These are phyloP conservation scores for Sarocladium kiliense DNA, from an alignment of 2,329 filamentous ascomycete species.

Conservation along the genomic window DNA sequence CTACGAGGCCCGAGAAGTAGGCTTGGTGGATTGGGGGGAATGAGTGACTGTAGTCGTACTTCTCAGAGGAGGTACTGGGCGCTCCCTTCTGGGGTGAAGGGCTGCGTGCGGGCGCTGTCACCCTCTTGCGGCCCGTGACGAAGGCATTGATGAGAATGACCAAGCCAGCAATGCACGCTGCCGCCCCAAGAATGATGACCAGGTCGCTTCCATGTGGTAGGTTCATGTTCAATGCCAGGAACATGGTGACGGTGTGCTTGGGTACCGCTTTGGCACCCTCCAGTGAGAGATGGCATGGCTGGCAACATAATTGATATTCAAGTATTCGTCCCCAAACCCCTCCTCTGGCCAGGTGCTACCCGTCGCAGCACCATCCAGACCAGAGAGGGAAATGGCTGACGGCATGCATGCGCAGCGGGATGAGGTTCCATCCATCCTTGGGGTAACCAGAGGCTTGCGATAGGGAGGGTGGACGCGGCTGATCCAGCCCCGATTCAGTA, in stretches of 20 bases:
- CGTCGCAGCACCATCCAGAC: neutral
- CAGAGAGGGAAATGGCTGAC: neutral
- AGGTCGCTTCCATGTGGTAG: neutral
- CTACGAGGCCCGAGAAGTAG: neutral
- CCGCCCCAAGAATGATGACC: neutral
- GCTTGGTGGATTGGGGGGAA: neutral
- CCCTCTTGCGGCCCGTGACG: neutral
- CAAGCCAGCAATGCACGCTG: neutral
- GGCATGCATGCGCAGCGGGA: neutral
- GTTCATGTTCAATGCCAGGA: neutral
- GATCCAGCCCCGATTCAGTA: neutral
- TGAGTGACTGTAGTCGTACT: neutral
- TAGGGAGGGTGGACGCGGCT: too few relatives aligned
- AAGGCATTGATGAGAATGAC: neutral
- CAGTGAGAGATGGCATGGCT: neutral
- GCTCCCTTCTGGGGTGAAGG: conserved; percentile 2
- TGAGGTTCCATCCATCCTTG: neutral
- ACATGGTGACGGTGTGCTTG: neutral
- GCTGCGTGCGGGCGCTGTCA: neutral
- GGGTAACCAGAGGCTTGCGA: too few relatives aligned
- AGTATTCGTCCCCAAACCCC: neutral
- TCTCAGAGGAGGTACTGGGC: neutral
- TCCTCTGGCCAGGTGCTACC: neutral
- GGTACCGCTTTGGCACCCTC: neutral
- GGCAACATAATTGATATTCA: neutral